phyloP scores from a whole-genome alignment of 75 land plant species.

The Adiantum capillusveneris region DNA sequence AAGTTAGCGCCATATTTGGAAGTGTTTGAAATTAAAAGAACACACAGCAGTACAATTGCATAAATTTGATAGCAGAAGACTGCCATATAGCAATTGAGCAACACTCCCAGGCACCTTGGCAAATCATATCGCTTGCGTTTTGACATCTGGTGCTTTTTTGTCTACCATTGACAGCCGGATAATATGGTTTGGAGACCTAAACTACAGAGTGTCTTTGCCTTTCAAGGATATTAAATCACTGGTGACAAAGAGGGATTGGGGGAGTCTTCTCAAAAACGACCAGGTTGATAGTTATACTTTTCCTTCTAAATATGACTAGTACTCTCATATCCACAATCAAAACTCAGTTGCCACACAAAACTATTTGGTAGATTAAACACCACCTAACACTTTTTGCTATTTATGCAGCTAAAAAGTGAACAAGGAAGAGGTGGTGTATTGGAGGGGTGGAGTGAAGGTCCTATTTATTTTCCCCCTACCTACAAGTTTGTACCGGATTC shows the following conservation, averaged over 20 bases:
- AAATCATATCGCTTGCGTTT: too few species aligned
- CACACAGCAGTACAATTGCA: too few species aligned
- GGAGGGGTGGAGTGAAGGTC: constrained; percentile 71
- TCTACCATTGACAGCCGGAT: constrained; percentile 38
- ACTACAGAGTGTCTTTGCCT: constrained; percentile 54
- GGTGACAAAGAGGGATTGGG: constrained; percentile 42
- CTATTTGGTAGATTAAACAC: too few species aligned
- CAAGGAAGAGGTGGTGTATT: constrained; percentile 41
- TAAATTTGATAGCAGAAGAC: too few species aligned
- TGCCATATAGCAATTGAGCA: too few species aligned
- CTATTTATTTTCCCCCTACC: constrained; percentile 60
- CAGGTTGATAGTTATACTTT: constrained; percentile 30
- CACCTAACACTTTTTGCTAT: neutral
- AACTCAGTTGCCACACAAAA: too few species aligned
- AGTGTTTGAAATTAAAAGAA: too few species aligned
- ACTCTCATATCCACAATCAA: too few species aligned
- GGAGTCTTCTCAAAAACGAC: constrained; percentile 38
- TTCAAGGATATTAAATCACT: constrained; percentile 38
- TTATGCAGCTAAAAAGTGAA: constrained; percentile 48
- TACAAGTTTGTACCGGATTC: constrained; percentile 57
- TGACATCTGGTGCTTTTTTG: too few species aligned
- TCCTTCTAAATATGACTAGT: too few species aligned
- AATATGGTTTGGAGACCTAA: constrained; percentile 70
- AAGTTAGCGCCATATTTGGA: too few species aligned
- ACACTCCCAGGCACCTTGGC: too few species aligned